phyloP scores from a whole-genome alignment of 257 asterid genomes.

The Vinca minor region DNA sequence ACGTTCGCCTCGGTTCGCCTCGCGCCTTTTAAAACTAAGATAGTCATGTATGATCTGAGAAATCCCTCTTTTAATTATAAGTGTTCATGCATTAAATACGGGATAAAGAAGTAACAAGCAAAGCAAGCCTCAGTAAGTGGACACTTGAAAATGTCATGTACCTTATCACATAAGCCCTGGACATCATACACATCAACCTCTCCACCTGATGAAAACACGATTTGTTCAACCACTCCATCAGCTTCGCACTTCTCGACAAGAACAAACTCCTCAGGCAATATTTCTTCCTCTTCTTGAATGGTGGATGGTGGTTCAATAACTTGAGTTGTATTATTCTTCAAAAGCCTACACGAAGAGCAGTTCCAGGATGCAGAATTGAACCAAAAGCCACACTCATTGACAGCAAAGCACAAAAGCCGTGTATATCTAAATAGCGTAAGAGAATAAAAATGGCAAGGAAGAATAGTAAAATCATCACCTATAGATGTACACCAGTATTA shows the following conservation, averaged over 20 bases:
- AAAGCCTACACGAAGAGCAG: conserved; percentile 41
- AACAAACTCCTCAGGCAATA: conserved; percentile 74
- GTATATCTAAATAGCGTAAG: neutral
- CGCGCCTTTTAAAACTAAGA: no score
- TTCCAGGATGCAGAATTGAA: conserved; percentile 11
- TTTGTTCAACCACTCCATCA: conserved; percentile 76
- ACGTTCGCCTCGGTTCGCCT: no score
- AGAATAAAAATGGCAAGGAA: neutral
- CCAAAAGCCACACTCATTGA: neutral
- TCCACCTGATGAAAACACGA: conserved; percentile 85
- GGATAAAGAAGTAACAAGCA: conserved; percentile 1
- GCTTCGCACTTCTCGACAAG: conserved; percentile 67
- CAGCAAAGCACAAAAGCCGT: neutral
- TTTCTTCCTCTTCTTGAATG: conserved; percentile 54
- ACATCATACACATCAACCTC: conserved; percentile 79
- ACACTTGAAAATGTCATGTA: conserved; percentile 16
- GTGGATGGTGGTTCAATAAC: conserved; percentile 63
- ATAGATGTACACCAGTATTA: neutral
- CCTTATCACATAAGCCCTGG: conserved; percentile 90
- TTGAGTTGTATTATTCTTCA: conserved; percentile 54
- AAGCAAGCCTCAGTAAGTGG: neutral
- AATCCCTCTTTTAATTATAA: neutral
- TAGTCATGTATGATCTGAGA: neutral
- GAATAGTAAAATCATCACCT: neutral
- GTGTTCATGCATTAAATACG: neutral